These are phyloP conservation scores for Amanita fuliginea DNA, from an alignment of 768 basidiomycete species.

Conservation along the genomic window DNA sequence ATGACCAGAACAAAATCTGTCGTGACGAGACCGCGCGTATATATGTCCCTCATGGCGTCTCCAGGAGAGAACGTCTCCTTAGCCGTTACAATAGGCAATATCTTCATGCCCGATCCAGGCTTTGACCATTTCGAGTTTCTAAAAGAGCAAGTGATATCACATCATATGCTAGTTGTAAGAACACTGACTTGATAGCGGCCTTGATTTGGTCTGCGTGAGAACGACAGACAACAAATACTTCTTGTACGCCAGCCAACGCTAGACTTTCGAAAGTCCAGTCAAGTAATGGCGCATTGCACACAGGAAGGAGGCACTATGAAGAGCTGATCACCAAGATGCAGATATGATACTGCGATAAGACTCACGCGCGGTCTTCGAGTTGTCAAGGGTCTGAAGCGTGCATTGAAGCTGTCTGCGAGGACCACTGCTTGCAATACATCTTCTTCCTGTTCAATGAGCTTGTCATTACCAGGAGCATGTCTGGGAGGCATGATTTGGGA, in stretches of 20 bases:
- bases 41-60: slow-evolving; percentile 90
- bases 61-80: slow-evolving; percentile 84
- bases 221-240: slow-evolving; percentile 91
- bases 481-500: slow-evolving; percentile 53
- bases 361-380: slow-evolving; percentile 77
- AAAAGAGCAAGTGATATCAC: slow-evolving; percentile 8
- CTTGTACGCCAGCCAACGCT: slow-evolving; percentile 89
- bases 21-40: slow-evolving; percentile 83
- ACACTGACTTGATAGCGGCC: slow-evolving; percentile 65
- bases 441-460: slow-evolving; percentile 65
- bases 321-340: slow-evolving; percentile 11
- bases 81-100: slow-evolving; percentile 76
- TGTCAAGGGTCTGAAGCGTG: slow-evolving; percentile 85
- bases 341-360: slow-evolving; percentile 8
- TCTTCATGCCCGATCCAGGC: slow-evolving; percentile 67
- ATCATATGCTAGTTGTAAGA: slow-evolving; percentile 4
- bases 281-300: slow-evolving; percentile 87
- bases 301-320: slow-evolving; percentile 75
- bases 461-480: slow-evolving; percentile 43
- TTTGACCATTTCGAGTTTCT: slow-evolving; percentile 84
- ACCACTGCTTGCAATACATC: slow-evolving; percentile 82
- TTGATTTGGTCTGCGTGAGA: slow-evolving; percentile 85
- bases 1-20: slow-evolving; percentile 86
- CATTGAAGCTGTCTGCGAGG: slow-evolving; percentile 94
- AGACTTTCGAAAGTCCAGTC: slow-evolving; percentile 97